phyloP scores from a whole-genome alignment of 2,329 filamentous ascomycete genomes.

The Aspergillus phoenicis region DNA sequence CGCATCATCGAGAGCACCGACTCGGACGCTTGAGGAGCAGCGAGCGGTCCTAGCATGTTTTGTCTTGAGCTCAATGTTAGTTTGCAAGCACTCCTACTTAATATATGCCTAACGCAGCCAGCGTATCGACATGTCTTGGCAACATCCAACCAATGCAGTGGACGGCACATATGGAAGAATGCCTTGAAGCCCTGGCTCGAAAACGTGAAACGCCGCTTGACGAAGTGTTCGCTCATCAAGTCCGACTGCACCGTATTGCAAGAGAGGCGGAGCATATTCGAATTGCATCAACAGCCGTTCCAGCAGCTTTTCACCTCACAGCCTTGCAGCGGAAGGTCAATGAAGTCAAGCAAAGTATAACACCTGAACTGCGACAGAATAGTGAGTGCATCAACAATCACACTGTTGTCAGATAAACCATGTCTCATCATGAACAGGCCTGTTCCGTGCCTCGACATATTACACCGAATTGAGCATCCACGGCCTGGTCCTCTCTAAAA shows the following conservation, averaged over 20 bases:
- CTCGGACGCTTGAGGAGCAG: neutral
- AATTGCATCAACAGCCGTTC: neutral
- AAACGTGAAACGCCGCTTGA: neutral
- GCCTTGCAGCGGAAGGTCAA: neutral
- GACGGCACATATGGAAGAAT: conserved; percentile 1
- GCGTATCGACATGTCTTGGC: neutral
- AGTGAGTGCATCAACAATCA: neutral
- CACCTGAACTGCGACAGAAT: neutral
- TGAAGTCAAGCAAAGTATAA: neutral
- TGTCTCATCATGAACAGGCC: neutral
- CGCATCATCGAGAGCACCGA: neutral
- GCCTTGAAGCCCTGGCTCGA: neutral
- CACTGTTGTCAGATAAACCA: neutral
- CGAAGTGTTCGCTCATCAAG: neutral
- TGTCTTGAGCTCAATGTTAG: neutral
- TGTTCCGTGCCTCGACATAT: neutral
- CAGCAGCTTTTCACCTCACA: neutral
- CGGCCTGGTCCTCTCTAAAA: too few species aligned
- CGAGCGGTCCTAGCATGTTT: neutral
- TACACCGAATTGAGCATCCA: neutral
- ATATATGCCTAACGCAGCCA: neutral
- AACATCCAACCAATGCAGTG: neutral
- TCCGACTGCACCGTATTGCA: neutral
- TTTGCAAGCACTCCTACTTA: fast-evolving
- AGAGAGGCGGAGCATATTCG: neutral